Evolutionary conservation across 805 yeast species (phyloP).

Genomic region (Zygosaccharomyces siamensis): DNA sequence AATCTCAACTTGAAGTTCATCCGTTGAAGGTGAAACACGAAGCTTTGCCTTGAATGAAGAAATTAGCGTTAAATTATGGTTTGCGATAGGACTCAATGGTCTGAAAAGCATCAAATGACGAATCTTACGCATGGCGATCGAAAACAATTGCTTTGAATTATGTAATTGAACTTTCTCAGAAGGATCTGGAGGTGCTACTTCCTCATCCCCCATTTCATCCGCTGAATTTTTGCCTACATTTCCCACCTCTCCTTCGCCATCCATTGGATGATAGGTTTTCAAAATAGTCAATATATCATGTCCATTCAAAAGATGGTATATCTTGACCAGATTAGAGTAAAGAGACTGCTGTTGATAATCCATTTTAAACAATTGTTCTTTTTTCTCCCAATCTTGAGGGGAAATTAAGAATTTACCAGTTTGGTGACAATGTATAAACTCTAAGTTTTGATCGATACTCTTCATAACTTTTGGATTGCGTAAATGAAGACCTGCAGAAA

Average conservation of each 20-base stretch:
- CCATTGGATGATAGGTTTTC: constrained; percentile 6
- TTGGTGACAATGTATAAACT: constrained; percentile 35
- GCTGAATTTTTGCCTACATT: neutral
- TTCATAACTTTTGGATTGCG: constrained; percentile 36
- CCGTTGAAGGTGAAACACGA: constrained; percentile 20
- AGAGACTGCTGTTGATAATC: constrained; percentile 10
- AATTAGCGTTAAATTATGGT: constrained; percentile 19
- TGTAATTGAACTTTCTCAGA: constrained; percentile 1
- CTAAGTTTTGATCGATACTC: constrained; percentile 30
- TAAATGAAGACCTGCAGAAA: constrained; percentile 34
- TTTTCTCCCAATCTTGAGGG: constrained; percentile 5
- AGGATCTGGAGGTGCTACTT: neutral
- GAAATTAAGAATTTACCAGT: constrained; percentile 21
- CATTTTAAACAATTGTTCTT: constrained; percentile 12
- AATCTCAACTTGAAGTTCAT: constrained; percentile 24
- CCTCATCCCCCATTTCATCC: neutral
- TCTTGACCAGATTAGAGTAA: constrained; percentile 49
- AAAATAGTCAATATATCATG: constrained; percentile 29
- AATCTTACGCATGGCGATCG: constrained; percentile 37
- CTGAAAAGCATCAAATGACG: constrained; percentile 40
- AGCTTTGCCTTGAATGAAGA: constrained; percentile 20
- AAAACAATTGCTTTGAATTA: constrained; percentile 33
- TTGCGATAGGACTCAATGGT: constrained; percentile 43
- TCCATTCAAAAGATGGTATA: constrained; percentile 41
- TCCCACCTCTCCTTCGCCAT: neutral